Percentiles rank a stretch among this genome's conserved stretches.
Conservation (phyloP, 2,329 filamentous ascomycete species). For the Fusarium sp. region DNA sequence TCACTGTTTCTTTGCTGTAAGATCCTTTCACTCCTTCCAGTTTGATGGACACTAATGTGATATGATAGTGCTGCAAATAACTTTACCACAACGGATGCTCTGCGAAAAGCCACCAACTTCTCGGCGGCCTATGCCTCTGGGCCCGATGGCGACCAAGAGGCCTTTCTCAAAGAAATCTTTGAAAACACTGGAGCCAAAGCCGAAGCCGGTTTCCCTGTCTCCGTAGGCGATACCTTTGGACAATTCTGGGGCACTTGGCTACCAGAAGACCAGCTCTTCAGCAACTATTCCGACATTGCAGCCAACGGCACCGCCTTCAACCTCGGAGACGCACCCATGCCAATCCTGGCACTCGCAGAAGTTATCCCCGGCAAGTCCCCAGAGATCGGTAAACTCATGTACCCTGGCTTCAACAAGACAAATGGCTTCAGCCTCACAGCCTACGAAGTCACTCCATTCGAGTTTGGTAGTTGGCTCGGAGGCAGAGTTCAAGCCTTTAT, state of each 20-base stretch:
- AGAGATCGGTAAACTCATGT: slow-evolving; percentile 42
- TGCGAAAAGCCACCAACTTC: slow-evolving; percentile 38
- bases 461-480: slow-evolving; percentile 47
- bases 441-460: slow-evolving; percentile 47
- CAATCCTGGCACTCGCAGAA: slow-evolving; percentile 41
- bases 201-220: slow-evolving; percentile 39
- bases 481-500: slow-evolving; percentile 44
- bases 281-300: slow-evolving; percentile 41
- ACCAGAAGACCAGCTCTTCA: slow-evolving; percentile 18
- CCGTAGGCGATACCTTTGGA: slow-evolving; percentile 41
- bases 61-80: slow-evolving; percentile 40
- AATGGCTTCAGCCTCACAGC: slow-evolving; percentile 44
- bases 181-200: slow-evolving; percentile 37
- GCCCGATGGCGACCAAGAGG: slow-evolving; percentile 17
- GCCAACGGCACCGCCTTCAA: slow-evolving; percentile 20
- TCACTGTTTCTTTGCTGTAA: slow-evolving; percentile 41
- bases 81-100: slow-evolving; percentile 31
- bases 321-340: slow-evolving; percentile 41
- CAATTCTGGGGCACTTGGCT: slow-evolving; percentile 43
- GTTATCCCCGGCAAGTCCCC: slow-evolving; percentile 44
- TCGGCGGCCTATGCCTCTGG: slow-evolving; percentile 32
- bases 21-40: neutral
- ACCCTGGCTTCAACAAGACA: slow-evolving; percentile 39
- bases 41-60: too few species aligned
- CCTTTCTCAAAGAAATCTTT: slow-evolving; percentile 31